These are phyloP conservation scores for Microascus cirrosus DNA, from an alignment of 2,329 filamentous ascomycete genomes.

Conservation along the genomic window DNA sequence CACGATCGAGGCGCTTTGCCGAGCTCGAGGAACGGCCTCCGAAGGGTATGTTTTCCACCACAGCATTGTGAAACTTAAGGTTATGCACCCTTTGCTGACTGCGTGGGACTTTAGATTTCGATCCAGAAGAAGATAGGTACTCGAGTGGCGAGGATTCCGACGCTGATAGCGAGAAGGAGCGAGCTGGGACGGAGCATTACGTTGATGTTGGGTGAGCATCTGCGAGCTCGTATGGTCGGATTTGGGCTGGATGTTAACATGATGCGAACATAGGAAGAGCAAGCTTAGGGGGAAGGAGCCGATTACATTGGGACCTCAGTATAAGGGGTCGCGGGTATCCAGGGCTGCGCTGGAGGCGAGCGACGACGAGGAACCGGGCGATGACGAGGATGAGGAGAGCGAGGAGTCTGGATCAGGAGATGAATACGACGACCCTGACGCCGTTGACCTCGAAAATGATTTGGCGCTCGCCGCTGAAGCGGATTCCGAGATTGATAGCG, in stretches of 20 bases:
- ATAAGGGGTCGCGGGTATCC: conserved; percentile 66
- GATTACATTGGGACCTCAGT: conserved; percentile 63
- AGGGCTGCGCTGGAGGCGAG: conserved; percentile 51
- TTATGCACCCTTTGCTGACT: background rate
- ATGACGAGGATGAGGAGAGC: conserved; percentile 34
- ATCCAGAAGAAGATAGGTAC: conserved; percentile 58
- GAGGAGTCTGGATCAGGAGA: conserved; percentile 20
- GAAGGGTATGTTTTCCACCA: background rate
- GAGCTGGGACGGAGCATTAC: conserved; percentile 77
- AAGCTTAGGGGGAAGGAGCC: conserved; percentile 66
- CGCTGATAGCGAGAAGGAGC: conserved; percentile 35
- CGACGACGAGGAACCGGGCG: conserved; percentile 30
- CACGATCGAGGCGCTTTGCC: background rate
- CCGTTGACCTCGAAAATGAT: conserved; percentile 40
- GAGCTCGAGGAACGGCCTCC: background rate
- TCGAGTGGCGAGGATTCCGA: conserved; percentile 42
- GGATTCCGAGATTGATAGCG: conserved; percentile 51
- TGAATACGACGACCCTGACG: conserved; percentile 46
- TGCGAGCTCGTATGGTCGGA: background rate
- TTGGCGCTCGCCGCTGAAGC: conserved; percentile 31
- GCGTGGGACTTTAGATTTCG: conserved; percentile 51
- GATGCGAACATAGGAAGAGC: conserved; percentile 50
- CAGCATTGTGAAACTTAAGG: background rate
- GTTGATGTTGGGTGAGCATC: conserved; percentile 53
- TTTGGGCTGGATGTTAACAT: background rate